Conservation (phyloP, 352 stramenopile genomes). For the Globisporangium cederbergense region DNA sequence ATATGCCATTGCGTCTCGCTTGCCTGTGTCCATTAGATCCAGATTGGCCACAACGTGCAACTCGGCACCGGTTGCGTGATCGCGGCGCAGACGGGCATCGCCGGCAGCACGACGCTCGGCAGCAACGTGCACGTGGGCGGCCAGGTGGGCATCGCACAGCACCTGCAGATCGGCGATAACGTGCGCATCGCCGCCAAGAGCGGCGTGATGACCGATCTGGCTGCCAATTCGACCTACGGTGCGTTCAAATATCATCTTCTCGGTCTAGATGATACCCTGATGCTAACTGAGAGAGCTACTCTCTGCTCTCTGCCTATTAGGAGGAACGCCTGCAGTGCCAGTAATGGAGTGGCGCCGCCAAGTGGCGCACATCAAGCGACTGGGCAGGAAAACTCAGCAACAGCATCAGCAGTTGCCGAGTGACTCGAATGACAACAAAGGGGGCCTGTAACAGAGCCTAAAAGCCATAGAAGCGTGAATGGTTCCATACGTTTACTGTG, state of each 20-base stretch:
- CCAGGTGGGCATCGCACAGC: conserved; percentile 82
- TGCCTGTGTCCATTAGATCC: conserved; percentile 40
- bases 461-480: neutral
- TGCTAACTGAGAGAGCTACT: neutral
- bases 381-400: conserved; percentile 36
- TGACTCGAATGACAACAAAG: neutral
- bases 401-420: neutral
- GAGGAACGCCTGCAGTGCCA: conserved; percentile 65
- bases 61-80: conserved; percentile 70
- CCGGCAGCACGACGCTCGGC: conserved; percentile 74
- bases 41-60: conserved; percentile 86
- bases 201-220: conserved; percentile 75
- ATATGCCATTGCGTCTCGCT: neutral
- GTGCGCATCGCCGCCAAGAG: conserved; percentile 85
- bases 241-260: neutral
- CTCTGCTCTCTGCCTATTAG: conserved; percentile 18
- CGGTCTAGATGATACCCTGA: neutral
- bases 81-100: conserved; percentile 78
- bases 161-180: conserved; percentile 74
- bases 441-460: neutral
- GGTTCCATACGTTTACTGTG: neutral
- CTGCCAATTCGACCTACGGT: conserved; percentile 58
- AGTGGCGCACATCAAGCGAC: conserved; percentile 46
- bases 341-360: conserved; percentile 81
- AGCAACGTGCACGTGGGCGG: conserved; percentile 75